Evolutionary conservation across 2,329 filamentous ascomycete genomes (phyloP).

Genomic region (Whalleya microplaca): DNA sequence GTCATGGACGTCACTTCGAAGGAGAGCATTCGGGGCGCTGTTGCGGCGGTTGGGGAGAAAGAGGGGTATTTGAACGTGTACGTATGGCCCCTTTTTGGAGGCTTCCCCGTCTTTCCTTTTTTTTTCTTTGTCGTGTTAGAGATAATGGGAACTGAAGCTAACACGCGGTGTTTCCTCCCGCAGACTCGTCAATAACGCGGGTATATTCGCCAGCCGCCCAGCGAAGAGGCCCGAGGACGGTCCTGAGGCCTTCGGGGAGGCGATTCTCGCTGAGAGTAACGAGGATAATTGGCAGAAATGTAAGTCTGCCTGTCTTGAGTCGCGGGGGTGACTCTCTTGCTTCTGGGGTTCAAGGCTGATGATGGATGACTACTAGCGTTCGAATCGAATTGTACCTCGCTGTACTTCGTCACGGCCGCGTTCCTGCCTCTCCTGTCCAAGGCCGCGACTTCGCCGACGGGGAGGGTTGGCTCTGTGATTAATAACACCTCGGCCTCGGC

Average conservation of each 20-base stretch:
- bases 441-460: constrained; percentile 47
- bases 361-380: constrained; percentile 38
- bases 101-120: neutral
- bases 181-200: constrained; percentile 56
- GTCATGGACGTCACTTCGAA: constrained; percentile 54
- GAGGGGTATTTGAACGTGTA: constrained; percentile 55
- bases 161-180: neutral
- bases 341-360: too few species aligned
- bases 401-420: constrained; percentile 57
- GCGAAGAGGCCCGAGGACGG: constrained; percentile 25
- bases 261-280: constrained; percentile 30
- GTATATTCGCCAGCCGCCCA: constrained; percentile 41
- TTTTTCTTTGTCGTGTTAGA: neutral
- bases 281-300: constrained; percentile 31
- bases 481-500: constrained; percentile 58
- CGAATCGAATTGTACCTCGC: constrained; percentile 53
- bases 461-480: constrained; percentile 54
- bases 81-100: too few species aligned
- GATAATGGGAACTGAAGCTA: too few species aligned
- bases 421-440: constrained; percentile 58
- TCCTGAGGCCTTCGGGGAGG: constrained; percentile 30
- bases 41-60: constrained; percentile 54
- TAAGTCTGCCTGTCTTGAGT: too few species aligned
- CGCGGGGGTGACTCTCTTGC: too few species aligned
- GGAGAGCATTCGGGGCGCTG: constrained; percentile 50